phyloP scores from a whole-genome alignment of 306 rosid genomes.

The Potentilla sterilis region DNA sequence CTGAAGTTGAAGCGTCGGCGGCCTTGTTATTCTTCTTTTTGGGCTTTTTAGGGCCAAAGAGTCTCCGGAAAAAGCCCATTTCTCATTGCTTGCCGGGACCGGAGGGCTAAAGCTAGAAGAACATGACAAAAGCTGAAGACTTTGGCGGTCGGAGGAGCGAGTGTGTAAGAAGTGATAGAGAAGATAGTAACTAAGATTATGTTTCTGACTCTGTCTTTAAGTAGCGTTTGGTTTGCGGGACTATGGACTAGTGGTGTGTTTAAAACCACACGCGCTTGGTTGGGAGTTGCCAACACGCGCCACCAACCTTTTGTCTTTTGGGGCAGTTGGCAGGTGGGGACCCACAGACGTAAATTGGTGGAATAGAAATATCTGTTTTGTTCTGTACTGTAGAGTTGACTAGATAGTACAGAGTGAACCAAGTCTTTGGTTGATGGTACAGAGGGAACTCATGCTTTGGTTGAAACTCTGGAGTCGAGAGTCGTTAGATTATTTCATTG shows the following conservation, averaged over 20 bases:
- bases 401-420: background rate
- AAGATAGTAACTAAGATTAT: background rate
- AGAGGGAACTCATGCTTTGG: background rate
- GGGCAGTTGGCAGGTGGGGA: background rate
- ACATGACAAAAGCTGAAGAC: background rate
- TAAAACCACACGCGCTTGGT: background rate
- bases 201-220: background rate
- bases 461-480: background rate
- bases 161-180: slow-evolving; percentile 3
- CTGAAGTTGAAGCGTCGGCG: slow-evolving; percentile 23
- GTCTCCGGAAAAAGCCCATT: slow-evolving; percentile 90
- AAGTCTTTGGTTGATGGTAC: background rate
- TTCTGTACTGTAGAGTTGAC: background rate
- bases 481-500: background rate
- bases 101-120: background rate
- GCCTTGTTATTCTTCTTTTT: slow-evolving; percentile 7
- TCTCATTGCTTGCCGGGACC: slow-evolving; percentile 26
- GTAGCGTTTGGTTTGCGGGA: background rate
- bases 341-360: background rate
- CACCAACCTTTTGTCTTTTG: background rate
- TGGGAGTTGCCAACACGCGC: background rate
- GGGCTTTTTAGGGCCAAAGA: slow-evolving; percentile 57
- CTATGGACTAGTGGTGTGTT: background rate
- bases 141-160: background rate
- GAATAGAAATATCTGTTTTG: background rate